phyloP scores from a whole-genome alignment of 768 basidiomycete species.

The Xerocomellus dryophilus region DNA sequence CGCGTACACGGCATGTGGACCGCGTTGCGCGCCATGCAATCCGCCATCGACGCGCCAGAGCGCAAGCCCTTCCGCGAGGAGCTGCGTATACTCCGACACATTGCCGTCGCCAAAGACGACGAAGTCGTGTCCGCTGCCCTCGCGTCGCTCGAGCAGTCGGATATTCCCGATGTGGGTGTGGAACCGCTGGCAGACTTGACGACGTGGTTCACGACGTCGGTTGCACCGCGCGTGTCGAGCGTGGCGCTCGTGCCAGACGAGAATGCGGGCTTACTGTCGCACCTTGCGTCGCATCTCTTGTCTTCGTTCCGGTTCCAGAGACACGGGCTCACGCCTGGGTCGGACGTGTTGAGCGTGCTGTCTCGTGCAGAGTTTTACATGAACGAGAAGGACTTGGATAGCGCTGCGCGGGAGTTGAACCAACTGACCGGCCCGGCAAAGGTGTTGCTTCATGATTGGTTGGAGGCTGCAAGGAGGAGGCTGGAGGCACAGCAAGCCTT shows the following conservation, averaged over 20 bases:
- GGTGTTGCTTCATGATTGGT: constrained; percentile 77
- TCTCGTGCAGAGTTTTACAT: constrained; percentile 87
- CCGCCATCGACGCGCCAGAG: constrained; percentile 59
- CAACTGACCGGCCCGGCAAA: constrained; percentile 82
- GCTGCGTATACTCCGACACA: constrained; percentile 75
- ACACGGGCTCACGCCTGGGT: constrained; percentile 66
- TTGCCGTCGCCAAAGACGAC: constrained; percentile 70
- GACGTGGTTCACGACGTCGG: constrained; percentile 84
- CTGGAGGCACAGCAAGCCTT: constrained; percentile 91
- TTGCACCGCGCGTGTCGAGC: constrained; percentile 77
- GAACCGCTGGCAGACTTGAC: constrained; percentile 88
- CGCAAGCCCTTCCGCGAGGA: constrained; percentile 88
- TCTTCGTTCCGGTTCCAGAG: constrained; percentile 77
- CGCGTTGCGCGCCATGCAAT: constrained; percentile 76
- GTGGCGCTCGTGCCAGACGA: constrained; percentile 94
- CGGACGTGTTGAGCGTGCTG: constrained; percentile 83
- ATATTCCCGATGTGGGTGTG: constrained; percentile 75
- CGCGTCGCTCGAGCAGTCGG: constrained; percentile 64
- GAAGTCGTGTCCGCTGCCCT: constrained; percentile 62
- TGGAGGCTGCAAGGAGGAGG: constrained; percentile 81
- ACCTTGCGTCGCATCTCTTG: constrained; percentile 76
- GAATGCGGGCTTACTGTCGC: constrained; percentile 84
- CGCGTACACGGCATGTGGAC: constrained; percentile 92
- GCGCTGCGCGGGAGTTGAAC: constrained; percentile 86
- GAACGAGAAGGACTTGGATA: constrained; percentile 85